phyloP scores from a whole-genome alignment of 805 yeast genomes.

The Candida khao-thaluensis region DNA sequence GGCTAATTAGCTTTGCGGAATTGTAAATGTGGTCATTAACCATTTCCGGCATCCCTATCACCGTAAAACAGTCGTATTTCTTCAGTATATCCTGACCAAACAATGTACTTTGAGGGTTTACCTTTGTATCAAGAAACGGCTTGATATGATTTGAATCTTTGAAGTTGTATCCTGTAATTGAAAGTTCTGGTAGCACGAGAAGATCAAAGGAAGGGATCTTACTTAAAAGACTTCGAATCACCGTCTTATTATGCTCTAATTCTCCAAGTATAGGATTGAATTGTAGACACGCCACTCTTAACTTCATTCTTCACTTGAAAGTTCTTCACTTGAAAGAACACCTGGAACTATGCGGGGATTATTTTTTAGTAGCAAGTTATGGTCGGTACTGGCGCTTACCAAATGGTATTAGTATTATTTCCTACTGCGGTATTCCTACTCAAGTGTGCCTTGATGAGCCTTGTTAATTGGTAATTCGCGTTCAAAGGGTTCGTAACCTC shows the following conservation, averaged over 20 bases:
- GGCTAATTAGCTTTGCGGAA: slow-evolving; percentile 64
- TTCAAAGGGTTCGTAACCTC: slow-evolving; percentile 1
- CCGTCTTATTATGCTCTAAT: slow-evolving; percentile 50
- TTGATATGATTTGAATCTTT: slow-evolving; percentile 41
- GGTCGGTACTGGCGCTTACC: neutral
- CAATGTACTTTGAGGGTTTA: slow-evolving; percentile 45
- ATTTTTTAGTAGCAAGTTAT: neutral
- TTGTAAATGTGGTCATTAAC: slow-evolving; percentile 49
- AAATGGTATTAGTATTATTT: too few species aligned
- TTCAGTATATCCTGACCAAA: slow-evolving; percentile 59
- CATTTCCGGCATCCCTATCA: slow-evolving; percentile 81
- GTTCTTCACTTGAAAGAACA: too few species aligned
- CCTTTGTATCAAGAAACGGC: slow-evolving; percentile 55
- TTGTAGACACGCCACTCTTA: slow-evolving; percentile 67
- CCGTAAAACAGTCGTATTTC: slow-evolving; percentile 57
- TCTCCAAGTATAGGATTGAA: slow-evolving; percentile 64
- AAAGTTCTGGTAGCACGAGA: slow-evolving; percentile 80
- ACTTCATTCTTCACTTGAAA: too few species aligned
- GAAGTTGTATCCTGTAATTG: slow-evolving; percentile 83
- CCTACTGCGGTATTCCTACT: too few species aligned
- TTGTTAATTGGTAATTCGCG: neutral
- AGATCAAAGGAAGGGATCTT: slow-evolving; percentile 44
- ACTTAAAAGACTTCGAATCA: slow-evolving; percentile 43
- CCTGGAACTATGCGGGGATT: too few species aligned
- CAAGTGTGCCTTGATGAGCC: neutral